Evolutionary conservation across 2,329 filamentous ascomycete genomes (phyloP), one percentile per base, ranked within the genome.

Genomic region (Colletotrichum liaoningense): DNA sequence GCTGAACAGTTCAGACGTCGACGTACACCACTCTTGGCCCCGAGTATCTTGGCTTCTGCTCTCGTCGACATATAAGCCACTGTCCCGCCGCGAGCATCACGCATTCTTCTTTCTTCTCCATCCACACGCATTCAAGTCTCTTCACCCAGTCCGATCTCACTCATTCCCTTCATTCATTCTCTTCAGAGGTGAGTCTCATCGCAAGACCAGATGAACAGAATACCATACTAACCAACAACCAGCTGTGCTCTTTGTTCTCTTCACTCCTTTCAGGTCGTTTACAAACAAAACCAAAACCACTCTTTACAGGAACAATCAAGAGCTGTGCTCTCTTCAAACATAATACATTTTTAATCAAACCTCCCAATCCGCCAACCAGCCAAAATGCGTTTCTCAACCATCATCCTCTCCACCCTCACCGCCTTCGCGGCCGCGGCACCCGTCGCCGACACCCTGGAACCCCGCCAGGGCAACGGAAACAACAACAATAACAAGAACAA

Each of bases 161-260:
- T 81, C 77, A 75, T 79, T 82, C 83, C 83, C 83, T 79, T 83
- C 83, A 83, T 84, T 85, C 83, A 81, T 84, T 86, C 81, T 77
- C 79, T 84, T 82, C 82, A 84, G 85, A 87, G 85, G 85, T 86
- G 79, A 80, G 82, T 14, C 26, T 24, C n/a, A 42, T 52, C 49
- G 57, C 33, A 30, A 55, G 66, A 30, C 57, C 33, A 54, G 49
- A 30, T 63, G 52, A 35, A 52, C 14, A 42, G 14, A 49, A 56
- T 66, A 33, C 54, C 65, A 59, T 63, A 76, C 80, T 77, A 72
- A 70, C 55, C 28, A 62, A 33, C 67, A 68, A 69, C 73, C 75
- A 87, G 86, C 85, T 87, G 85, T 86, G 85, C 85, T 87, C 86
- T 79, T 81, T 83, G 81, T 85, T 85, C 80, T 74, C 79, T 84